phyloP scores from a whole-genome alignment of 176 grass and related monocot species.

The Hyparrhenia diplandra region DNA sequence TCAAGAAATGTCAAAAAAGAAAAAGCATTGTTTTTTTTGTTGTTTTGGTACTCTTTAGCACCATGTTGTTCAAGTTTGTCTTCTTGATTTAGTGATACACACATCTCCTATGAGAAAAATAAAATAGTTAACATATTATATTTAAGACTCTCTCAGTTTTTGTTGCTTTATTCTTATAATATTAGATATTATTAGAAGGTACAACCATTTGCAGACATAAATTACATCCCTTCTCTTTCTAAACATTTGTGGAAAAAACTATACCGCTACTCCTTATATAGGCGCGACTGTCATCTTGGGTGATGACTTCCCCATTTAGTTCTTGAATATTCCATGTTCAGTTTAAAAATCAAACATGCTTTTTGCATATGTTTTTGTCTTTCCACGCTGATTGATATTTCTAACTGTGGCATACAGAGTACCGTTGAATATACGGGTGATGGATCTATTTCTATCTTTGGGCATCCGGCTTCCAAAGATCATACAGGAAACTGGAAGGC shows the following conservation, averaged over 20 bases:
- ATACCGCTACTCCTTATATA: neutral
- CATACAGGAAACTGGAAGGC: constrained; percentile 58
- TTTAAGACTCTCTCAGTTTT: too few species aligned
- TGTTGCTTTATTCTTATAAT: too few species aligned
- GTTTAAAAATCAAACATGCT: neutral
- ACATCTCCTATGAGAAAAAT: too few species aligned
- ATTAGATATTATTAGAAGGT: too few species aligned
- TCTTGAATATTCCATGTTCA: neutral
- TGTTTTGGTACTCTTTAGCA: too few species aligned
- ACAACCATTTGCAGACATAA: neutral
- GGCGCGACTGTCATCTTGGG: neutral
- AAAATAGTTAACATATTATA: too few species aligned
- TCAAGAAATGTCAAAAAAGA: too few species aligned
- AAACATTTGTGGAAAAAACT: neutral
- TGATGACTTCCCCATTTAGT: neutral
- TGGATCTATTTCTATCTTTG: constrained; percentile 46
- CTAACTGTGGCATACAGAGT: constrained; percentile 21
- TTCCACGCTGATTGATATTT: neutral
- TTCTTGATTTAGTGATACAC: too few species aligned
- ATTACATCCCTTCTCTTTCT: neutral
- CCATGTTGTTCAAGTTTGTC: too few species aligned
- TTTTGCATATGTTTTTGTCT: neutral
- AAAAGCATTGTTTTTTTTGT: too few species aligned
- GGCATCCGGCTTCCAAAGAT: constrained; percentile 40
- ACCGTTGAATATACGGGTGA: constrained; percentile 42